phyloP scores from a whole-genome alignment of 2,329 filamentous ascomycete genomes.

The Trichoderma sp. region DNA sequence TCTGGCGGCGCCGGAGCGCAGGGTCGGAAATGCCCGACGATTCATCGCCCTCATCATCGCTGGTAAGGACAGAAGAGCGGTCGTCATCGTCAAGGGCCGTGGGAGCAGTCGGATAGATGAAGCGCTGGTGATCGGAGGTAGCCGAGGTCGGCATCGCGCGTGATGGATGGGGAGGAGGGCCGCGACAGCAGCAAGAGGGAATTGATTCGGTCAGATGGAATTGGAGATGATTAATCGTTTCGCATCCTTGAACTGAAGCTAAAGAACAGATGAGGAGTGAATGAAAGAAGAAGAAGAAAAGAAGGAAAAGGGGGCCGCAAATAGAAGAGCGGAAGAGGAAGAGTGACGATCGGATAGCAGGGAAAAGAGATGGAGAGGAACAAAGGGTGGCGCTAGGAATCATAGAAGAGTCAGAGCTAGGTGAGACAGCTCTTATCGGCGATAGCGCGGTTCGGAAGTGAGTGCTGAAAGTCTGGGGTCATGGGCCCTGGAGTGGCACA shows the following conservation, averaged over 20 bases:
- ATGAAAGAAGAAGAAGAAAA: background rate
- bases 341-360: background rate
- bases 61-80: conserved; percentile 24
- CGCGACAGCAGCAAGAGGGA: background rate
- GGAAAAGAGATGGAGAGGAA: background rate
- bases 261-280: background rate
- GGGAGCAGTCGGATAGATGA: conserved; percentile 12
- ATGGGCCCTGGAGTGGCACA: background rate
- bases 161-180: background rate
- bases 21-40: conserved; percentile 15
- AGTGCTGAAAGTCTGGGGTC: conserved; percentile 1
- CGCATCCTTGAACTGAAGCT: background rate
- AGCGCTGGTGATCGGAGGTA: conserved; percentile 9
- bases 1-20: conserved; percentile 24
- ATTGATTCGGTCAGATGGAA: background rate
- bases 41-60: conserved; percentile 9
- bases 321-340: background rate
- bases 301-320: background rate
- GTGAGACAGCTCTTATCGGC: conserved; percentile 10
- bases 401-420: background rate
- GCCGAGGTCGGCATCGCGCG: conserved; percentile 16
- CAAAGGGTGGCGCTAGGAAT: background rate
- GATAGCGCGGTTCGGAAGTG: conserved; percentile 1
- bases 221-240: background rate
- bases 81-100: conserved; percentile 24